Base-by-base conservation (phyloP, 208 protist species). In the Polymyxa betae region DNA sequence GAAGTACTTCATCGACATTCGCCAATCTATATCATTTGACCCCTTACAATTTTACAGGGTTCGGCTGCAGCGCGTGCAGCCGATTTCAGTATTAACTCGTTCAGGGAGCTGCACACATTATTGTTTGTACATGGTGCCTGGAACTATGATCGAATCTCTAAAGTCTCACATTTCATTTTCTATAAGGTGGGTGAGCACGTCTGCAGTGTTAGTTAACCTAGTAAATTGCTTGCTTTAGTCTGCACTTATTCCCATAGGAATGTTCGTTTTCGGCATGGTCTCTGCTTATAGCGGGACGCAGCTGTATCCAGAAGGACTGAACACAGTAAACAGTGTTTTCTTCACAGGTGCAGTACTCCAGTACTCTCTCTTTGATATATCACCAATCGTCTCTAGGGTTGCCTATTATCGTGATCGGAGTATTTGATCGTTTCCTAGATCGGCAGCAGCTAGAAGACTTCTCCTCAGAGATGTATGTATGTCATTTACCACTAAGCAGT, bases 111-210 rank as follows among this genome's bases (percentile, higher is more conserved):
- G 72, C 72, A 82, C 35, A 82, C 72, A n/a, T n/a, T 82, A 20
- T 16, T 82, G 72, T 82, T 82, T n/a, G 72, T 82, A 38, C 72
- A 82, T 82, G 72, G 72, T 82, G 72, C 35, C 12, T 82, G 72
- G 72, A 82, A 43, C 72, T 82, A 82, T 35, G 72, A 82, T 82
- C 72, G 72, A 5, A n/a, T 82, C n/a, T 5, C 72, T 20, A 82
- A 82, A 82, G 35, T 82, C 10, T 82, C 72, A 43, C 72, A 82
- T 35, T 82, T 82, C n/a, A 82, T 82, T 38, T 82, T 82, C n/a
- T 82, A 82, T n/a, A 82, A 82, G 72, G 72, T 82, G 10, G 12
- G n/a, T 82, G 5, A 82, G 72, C 10, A 35, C 16, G 10, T 82
- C 5, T 38, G 16, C 35, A 5, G 35, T 82, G 16, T 5, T 45